Evolutionary conservation across 2,329 filamentous ascomycete genomes (phyloP).

Genomic region (Tolypocladium nubicola): DNA sequence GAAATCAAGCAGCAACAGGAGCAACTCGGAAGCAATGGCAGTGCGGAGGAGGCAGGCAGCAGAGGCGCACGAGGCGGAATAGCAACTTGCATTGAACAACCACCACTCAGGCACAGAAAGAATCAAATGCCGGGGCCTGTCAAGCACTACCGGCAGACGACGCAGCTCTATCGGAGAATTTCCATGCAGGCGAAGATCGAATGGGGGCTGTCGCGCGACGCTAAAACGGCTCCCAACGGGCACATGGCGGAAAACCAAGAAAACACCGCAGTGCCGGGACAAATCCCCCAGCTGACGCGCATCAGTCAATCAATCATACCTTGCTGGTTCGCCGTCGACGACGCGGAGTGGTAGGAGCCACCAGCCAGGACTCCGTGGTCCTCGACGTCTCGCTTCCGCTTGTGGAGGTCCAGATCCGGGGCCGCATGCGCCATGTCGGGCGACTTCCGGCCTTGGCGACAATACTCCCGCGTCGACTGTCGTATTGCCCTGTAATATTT

Average conservation of each 20-base stretch:
- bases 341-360: constrained; percentile 30
- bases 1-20: not conserved
- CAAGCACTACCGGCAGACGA: not conserved
- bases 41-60: not conserved
- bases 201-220: not conserved
- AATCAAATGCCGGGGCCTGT: not conserved
- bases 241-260: not conserved
- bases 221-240: not conserved
- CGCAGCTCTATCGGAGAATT: not conserved
- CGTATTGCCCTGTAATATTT: not conserved
- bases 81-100: not conserved
- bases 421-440: constrained; percentile 28
- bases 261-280: not conserved
- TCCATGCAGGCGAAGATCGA: not conserved
- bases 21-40: not conserved
- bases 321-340: constrained; percentile 25
- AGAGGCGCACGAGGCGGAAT: not conserved
- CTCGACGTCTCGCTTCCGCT: constrained; percentile 38
- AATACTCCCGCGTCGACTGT: not conserved
- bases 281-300: not conserved
- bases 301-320: constrained; percentile 21
- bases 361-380: constrained; percentile 28
- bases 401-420: constrained; percentile 29
- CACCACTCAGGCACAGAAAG: not conserved
- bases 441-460: not conserved